A percentile compares a stretch with the other conserved stretches of the same genome.
Conservation (phyloP, 306 rosid species). For the Castanopsis chinensis region DNA sequence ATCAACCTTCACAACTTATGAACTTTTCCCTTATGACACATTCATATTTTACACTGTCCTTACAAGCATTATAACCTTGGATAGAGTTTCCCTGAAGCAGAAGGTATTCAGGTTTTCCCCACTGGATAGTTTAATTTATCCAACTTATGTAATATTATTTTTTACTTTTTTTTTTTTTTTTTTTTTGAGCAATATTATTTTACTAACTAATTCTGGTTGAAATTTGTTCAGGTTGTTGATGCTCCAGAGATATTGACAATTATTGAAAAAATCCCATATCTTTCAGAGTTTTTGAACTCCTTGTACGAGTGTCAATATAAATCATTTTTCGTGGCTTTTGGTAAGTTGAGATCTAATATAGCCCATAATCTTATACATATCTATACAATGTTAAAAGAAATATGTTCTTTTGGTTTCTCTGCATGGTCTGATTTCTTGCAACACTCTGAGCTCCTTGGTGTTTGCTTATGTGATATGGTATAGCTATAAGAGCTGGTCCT, state of each 20-base stretch:
- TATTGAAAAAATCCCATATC: conserved; percentile 85
- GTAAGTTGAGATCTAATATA: conserved; percentile 43
- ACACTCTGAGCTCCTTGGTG: background rate
- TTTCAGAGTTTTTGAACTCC: conserved; percentile 80
- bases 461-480: background rate
- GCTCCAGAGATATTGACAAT: conserved; percentile 96
- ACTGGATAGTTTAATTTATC: background rate
- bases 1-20: conserved; percentile 92
- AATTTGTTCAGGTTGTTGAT: conserved; percentile 71
- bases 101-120: conserved; percentile 49
- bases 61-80: conserved; percentile 92
- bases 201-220: background rate
- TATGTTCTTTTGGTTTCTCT: background rate
- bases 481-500: background rate
- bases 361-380: background rate
- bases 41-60: conserved; percentile 92
- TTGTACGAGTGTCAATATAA: conserved; percentile 83
- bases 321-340: conserved; percentile 87
- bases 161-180: background rate
- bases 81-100: conserved; percentile 90
- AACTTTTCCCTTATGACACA: conserved; percentile 81
- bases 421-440: background rate
- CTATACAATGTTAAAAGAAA: background rate
- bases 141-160: background rate
- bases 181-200: background rate